Evolutionary conservation across 805 yeast genomes (phyloP), one percentile per base, ranked within the genome.

Genomic region (Nakazawaea peltata): DNA sequence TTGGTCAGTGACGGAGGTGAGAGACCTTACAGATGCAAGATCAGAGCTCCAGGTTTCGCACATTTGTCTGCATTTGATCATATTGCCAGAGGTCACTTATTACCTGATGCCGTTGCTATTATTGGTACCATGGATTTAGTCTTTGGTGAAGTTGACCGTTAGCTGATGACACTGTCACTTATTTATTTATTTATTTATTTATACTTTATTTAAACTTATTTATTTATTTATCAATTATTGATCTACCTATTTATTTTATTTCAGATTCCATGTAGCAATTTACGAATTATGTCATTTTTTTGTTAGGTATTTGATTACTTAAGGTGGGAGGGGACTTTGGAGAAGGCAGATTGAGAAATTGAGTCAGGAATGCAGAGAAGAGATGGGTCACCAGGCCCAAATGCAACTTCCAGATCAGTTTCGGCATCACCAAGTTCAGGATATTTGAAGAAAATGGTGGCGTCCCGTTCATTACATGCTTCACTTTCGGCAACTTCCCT

Each of bases 71-170:
- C 92, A 9, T 82, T 85, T 50, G 95, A 85, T 60, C 87, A 81
- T 56, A 75, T 85, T 46, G 69, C 92, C 23, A 77, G 92, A 59
- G 90, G 92, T 50, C 83, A 83, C 59, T 79, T 80, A 63, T 67
- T 85, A 56, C 92, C 95, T 39, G 95, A 85, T 62, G 90, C 92
- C 18, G 95, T 85, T 39, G 94, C 95, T 36, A 85, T 85, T 54
- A 83, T 85, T 53, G 95, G 95, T 66, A 85, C 95, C 41, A 84
- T 85, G 95, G 95, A 85, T 67, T 74, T 85, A 60, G 95, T 85
- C 58, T 85, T 85, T 55, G 95, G 95, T 53, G 95, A 85, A 63
- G 95, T 85, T 49, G 95, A 85, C 66, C 87, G 95, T 65, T 84
- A 67, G 14, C 19, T 15, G 11, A 24, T 14, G 22, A 25, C 13